Evolutionary conservation across 345 rosid species (phyloP).

Genomic region (Eucalyptus sp.): DNA sequence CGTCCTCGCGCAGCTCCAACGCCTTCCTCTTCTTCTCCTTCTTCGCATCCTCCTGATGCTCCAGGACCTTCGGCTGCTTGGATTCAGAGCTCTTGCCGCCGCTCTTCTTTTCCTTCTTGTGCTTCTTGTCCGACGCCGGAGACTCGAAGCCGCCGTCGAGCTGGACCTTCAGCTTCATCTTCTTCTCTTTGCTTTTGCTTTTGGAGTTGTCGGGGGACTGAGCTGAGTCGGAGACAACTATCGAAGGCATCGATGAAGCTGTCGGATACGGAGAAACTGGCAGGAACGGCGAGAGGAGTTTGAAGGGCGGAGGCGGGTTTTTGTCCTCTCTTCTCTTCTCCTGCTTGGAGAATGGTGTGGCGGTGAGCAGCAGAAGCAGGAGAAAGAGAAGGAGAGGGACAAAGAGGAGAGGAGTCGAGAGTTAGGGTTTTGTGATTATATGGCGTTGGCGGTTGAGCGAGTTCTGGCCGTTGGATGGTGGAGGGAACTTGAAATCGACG

Average conservation of each 20-base stretch:
- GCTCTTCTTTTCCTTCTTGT: slow-evolving; percentile 27
- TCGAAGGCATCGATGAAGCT: slow-evolving; percentile 42
- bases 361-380: slow-evolving; percentile 22
- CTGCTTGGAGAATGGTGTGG: background rate
- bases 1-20: slow-evolving; percentile 14
- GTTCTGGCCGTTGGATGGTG: slow-evolving; percentile 19
- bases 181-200: slow-evolving; percentile 34
- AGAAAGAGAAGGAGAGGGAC: background rate
- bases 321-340: slow-evolving; percentile 10
- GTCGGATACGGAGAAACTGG: background rate
- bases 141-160: slow-evolving; percentile 18
- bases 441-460: background rate
- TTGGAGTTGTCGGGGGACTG: background rate
- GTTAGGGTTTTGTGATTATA: slow-evolving; percentile 21
- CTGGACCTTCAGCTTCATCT: slow-evolving; percentile 54
- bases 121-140: slow-evolving; percentile 1
- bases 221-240: background rate
- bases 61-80: background rate
- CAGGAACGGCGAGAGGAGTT: background rate
- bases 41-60: slow-evolving; percentile 15
- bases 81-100: slow-evolving; percentile 10
- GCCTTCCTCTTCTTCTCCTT: slow-evolving; percentile 53
- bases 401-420: background rate
- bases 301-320: background rate
- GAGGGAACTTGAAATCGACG: background rate